Evolutionary conservation across 78 protist species (phyloP), one percentile per base, ranked within the genome.

Genomic region (Capsaspora owczarzaki): DNA sequence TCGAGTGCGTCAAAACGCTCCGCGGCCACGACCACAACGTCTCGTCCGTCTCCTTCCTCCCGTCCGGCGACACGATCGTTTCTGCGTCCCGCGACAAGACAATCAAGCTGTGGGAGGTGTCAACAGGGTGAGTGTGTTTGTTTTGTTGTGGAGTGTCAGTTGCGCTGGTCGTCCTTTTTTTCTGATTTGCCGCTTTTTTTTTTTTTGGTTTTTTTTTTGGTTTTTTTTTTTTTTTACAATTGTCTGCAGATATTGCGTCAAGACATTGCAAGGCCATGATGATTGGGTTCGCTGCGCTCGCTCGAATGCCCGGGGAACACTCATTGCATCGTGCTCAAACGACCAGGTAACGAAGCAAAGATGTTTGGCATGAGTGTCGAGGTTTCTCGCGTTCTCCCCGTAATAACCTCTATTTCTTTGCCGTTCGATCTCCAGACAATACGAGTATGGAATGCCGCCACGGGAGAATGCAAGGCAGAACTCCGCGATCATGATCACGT

Each of bases 201-300:
- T n/a, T n/a, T n/a, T n/a, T n/a, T n/a, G n/a, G n/a, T n/a, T n/a
- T n/a, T n/a, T n/a, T n/a, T n/a, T n/a, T n/a, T n/a, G n/a, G n/a
- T n/a, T n/a, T n/a, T n/a, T n/a, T n/a, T n/a, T n/a, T n/a, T n/a
- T n/a, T n/a, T n/a, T n/a, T n/a, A n/a, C n/a, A n/a, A n/a, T n/a
- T n/a, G 51, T 25, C 46, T 2, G 25, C 75, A 76, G 82, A 19
- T 89, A 89, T 43, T 91, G 92, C 44, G 61, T 66, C 16, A 79
- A 70, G 63, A 91, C 91, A 25, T 49, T 89, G 61, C 38, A 71
- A 8, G 95, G 93, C 19, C 95, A 91, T 74, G 74, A 61, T 1
- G 95, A 91, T 31, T 92, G 93, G 95, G 95, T 92, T 19, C 72
- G 95, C n/a, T 38, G 56, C 40, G 79, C 87, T 5, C 38, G 56